Conservation (phyloP, 345 rosid genomes). For the Acer campestre region DNA sequence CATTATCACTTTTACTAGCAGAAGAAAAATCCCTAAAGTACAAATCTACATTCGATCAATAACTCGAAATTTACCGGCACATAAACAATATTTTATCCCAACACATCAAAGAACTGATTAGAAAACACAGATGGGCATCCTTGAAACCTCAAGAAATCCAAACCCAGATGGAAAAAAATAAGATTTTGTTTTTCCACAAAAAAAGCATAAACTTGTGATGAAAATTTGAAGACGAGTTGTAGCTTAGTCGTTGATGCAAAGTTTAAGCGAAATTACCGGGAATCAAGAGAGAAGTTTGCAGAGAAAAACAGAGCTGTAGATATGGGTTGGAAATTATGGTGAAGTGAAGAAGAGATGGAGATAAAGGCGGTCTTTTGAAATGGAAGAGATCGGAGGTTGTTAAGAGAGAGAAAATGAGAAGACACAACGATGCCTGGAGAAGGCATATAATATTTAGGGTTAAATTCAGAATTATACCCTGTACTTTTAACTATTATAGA, state of each 20-base stretch:
- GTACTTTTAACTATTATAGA: too few species aligned
- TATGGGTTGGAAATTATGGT: background rate
- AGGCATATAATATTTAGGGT: background rate
- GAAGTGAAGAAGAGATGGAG: background rate
- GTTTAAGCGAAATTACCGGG: constrained; percentile 11
- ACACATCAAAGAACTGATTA: background rate
- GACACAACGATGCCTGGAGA: background rate
- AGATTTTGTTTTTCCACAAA: background rate
- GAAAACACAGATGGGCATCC: constrained; percentile 15
- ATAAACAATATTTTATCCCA: background rate
- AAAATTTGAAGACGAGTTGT: background rate
- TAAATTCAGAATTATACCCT: too few species aligned
- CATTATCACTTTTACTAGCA: background rate
- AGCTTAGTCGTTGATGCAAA: constrained; percentile 4
- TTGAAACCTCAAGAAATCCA: constrained; percentile 9
- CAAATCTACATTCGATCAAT: constrained; percentile 9
- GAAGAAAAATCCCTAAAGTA: background rate
- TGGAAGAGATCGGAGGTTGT: constrained; percentile 6
- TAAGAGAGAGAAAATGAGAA: background rate
- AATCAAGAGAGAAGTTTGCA: background rate
- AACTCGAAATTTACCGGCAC: constrained; percentile 12
- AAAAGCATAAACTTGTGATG: background rate
- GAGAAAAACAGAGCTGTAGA: background rate
- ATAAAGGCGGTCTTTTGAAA: background rate
- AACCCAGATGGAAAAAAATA: constrained; percentile 26